A percentile compares a stretch with the other conserved stretches of the same genome.
Conservation (phyloP, 2,329 filamentous ascomycete species). For the Ceratocystis variospora region DNA sequence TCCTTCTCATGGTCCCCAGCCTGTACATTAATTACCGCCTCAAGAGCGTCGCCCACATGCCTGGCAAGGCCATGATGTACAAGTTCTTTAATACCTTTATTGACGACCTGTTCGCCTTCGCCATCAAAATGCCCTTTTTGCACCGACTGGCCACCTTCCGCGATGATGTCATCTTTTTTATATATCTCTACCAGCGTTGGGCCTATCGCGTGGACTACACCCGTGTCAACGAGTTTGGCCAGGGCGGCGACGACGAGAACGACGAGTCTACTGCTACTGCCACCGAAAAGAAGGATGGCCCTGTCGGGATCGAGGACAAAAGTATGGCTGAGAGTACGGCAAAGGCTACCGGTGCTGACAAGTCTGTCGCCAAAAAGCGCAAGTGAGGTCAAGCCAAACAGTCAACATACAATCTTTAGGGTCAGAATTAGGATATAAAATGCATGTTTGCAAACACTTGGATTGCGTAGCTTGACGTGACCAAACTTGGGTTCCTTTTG, state of each 20-base stretch:
- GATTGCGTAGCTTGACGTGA: too few relatives aligned
- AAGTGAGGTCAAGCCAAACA: conserved; percentile 23
- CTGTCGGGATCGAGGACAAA: conserved; percentile 27
- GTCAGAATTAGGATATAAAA: neutral
- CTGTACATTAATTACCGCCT: conserved; percentile 99
- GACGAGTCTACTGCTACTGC: conserved; percentile 27
- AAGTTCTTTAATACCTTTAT: conserved; percentile 99
- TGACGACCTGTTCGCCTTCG: conserved; percentile 95
- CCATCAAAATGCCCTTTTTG: conserved; percentile 95
- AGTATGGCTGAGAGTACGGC: conserved; percentile 25
- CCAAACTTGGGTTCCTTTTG: too few relatives aligned
- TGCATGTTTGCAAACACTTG: neutral
- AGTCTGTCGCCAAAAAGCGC: conserved; percentile 33
- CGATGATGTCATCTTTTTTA: conserved; percentile 95
- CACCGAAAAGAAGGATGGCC: conserved; percentile 27
- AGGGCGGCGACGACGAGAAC: conserved; percentile 81
- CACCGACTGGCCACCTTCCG: conserved; percentile 84
- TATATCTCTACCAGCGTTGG: conserved; percentile 91
- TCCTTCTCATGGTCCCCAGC: conserved; percentile 96
- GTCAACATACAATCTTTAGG: neutral
- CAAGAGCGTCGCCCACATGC: conserved; percentile 94
- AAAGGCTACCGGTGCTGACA: conserved; percentile 39
- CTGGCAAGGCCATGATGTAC: conserved; percentile 89
- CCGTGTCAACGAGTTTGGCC: conserved; percentile 93
- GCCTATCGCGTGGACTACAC: conserved; percentile 84